A percentile compares a stretch with the other conserved stretches of the same genome.
phyloP scores from a whole-genome alignment of 352 stramenopile species.

The Phytophthora macrochlamydospora region DNA sequence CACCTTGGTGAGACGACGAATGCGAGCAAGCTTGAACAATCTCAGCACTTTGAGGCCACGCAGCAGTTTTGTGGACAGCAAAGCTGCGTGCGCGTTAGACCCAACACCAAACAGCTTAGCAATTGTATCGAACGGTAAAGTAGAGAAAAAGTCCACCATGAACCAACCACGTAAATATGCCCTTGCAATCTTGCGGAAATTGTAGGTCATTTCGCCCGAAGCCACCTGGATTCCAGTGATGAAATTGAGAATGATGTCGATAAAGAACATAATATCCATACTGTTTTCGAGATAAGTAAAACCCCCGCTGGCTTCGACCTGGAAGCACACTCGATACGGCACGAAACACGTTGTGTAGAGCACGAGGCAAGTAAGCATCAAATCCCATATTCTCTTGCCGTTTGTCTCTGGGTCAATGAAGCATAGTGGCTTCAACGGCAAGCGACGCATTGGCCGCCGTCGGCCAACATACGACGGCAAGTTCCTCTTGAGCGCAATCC shows the following conservation, averaged over 20 bases:
- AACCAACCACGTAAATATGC: constrained; percentile 86
- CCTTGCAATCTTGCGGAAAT: constrained; percentile 44
- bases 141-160: constrained; percentile 84
- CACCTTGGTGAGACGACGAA: constrained; percentile 88
- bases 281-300: constrained; percentile 54
- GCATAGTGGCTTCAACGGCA: constrained; percentile 34
- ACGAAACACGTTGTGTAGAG: constrained; percentile 81
- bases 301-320: constrained; percentile 53
- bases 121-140: constrained; percentile 73
- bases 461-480: constrained; percentile 53
- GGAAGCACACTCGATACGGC: constrained; percentile 81
- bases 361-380: constrained; percentile 66
- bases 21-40: constrained; percentile 89
- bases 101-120: constrained; percentile 43
- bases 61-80: constrained; percentile 79
- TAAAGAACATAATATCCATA: constrained; percentile 72
- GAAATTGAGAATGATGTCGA: constrained; percentile 86
- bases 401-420: constrained; percentile 71
- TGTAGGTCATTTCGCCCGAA: constrained; percentile 69
- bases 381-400: constrained; percentile 69
- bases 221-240: constrained; percentile 71
- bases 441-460: constrained; percentile 28
- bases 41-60: constrained; percentile 85
- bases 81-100: constrained; percentile 36
- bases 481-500: constrained; percentile 56